Evolutionary conservation across 768 basidiomycete genomes (phyloP), one percentile per base, ranked within the genome.

Genomic region (Chalciporus pseudorubinellus): DNA sequence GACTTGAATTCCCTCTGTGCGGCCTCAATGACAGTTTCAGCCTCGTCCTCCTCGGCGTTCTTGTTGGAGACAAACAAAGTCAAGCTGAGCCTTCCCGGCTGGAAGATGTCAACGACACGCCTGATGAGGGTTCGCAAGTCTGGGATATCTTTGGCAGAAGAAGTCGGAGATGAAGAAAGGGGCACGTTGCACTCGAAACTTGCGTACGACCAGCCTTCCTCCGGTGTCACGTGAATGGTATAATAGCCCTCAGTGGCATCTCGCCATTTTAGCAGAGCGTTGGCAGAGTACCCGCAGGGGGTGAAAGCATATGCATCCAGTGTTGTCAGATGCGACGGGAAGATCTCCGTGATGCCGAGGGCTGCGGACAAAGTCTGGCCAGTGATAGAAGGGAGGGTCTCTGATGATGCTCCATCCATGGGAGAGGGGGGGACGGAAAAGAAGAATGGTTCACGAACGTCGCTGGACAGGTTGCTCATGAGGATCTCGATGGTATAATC

Each of bases 161-260:
- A 59, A 49, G 55, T 48, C 9, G 60, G 59, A 43, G 67, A 54
- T 39, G 70, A 56, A 39, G 73, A 66, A 39, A 87, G 74, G 4
- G 92, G 92, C n/a, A 97, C 83, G 70, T 99, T 99, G 74, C 92
- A 95, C 72, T 99, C 97, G 74, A 99, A 98, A 62, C 89, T 92
- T 57, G 97, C 97, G 70, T 97, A 99, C 41, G 94, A 97, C 89
- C 93, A 98, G 50, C 91, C 95, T 61, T 90, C 85, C 70, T 98
- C 97, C 22, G 97, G 97, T 1, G 97, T 99, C 53, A 98, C 95
- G 67, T 99, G 97, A 50, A 99, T 95, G 7, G 93, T 98, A 68
- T 92, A 98, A 71, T 99, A 99, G 34, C 95, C 92, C 69, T 98
- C 61, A 49, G 67, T 50, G 24, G 34, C 44, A 42, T 58, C 64